Conservation (phyloP, 164 flowering plant species). For the Aristolochia fimbriata region DNA sequence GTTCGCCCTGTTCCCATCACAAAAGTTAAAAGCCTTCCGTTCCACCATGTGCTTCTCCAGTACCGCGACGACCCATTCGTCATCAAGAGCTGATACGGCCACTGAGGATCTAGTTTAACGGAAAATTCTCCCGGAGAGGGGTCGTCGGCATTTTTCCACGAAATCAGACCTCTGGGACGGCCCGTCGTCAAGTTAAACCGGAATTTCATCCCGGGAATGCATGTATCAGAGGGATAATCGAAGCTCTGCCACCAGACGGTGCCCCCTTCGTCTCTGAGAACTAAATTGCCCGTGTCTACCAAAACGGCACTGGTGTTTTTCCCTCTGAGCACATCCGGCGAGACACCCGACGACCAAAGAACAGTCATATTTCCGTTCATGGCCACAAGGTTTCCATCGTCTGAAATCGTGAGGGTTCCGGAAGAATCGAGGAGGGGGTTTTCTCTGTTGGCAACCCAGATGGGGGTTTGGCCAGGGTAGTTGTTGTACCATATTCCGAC, state of each 20-base stretch:
- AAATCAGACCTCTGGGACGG: conserved; percentile 2
- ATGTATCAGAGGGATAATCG: conserved; percentile 41
- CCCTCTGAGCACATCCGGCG: background rate
- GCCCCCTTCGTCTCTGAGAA: conserved; percentile 37
- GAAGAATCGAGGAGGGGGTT: conserved; percentile 10
- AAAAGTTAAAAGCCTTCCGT: background rate
- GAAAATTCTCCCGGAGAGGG: conserved; percentile 21
- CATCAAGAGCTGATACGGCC: background rate
- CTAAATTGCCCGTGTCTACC: conserved; percentile 51
- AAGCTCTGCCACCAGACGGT: conserved; percentile 78
- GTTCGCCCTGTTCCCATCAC: background rate
- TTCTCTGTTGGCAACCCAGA: conserved; percentile 23
- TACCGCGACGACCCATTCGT: background rate
- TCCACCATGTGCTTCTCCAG: conserved; percentile 1
- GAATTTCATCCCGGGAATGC: conserved; percentile 19
- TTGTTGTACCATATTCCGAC: conserved; percentile 15
- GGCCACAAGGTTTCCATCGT: conserved; percentile 9
- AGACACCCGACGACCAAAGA: conserved; percentile 9
- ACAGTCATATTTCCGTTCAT: background rate
- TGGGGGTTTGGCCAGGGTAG: conserved; percentile 5
- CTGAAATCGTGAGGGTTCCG: conserved; percentile 6
- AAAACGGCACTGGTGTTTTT: conserved; percentile 21
- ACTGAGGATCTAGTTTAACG: conserved; percentile 6
- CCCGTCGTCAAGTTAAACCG: conserved; percentile 10
- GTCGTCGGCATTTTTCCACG: conserved; percentile 27